Percentiles rank a stretch among this genome's conserved stretches.
Conservation (phyloP, 768 basidiomycete species). For the Filobasidium wieringae region DNA sequence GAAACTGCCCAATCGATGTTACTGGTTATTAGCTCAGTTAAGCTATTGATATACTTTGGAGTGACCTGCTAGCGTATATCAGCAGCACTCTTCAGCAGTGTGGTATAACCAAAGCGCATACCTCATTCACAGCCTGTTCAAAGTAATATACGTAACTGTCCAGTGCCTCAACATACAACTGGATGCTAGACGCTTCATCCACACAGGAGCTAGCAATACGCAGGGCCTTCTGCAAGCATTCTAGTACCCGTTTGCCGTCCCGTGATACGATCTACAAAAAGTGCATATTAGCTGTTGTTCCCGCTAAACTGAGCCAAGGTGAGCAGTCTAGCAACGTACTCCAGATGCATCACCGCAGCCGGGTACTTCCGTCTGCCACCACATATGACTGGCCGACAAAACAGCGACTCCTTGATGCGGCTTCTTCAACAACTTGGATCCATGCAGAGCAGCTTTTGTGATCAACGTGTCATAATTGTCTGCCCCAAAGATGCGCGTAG, state of each 20-base stretch:
- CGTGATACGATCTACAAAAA: constrained; percentile 41
- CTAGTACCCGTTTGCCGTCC: constrained; percentile 92
- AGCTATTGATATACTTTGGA: constrained; percentile 88
- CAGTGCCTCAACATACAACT: constrained; percentile 88
- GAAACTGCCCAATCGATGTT: constrained; percentile 77
- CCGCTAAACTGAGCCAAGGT: neutral
- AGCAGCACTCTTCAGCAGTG: too few relatives aligned
- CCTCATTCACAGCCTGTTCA: constrained; percentile 81
- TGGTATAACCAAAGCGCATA: constrained; percentile 31
- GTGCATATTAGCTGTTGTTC: neutral
- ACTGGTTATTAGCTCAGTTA: constrained; percentile 88
- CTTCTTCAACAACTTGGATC: constrained; percentile 92
- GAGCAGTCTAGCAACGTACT: neutral
- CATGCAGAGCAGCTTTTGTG: constrained; percentile 96
- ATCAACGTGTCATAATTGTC: constrained; percentile 97
- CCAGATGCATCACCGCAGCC: constrained; percentile 41
- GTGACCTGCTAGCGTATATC: constrained; percentile 51
- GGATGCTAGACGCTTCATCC: constrained; percentile 91
- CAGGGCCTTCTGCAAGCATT: constrained; percentile 92
- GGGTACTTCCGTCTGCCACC: constrained; percentile 76
- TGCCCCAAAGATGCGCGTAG: constrained; percentile 75
- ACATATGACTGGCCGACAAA: constrained; percentile 85
- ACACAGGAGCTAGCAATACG: constrained; percentile 92
- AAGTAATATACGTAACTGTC: constrained; percentile 95
- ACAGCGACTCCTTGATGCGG: constrained; percentile 94